Evolutionary conservation across 306 rosid genomes (phyloP).

Genomic region (Prunus davidiana): DNA sequence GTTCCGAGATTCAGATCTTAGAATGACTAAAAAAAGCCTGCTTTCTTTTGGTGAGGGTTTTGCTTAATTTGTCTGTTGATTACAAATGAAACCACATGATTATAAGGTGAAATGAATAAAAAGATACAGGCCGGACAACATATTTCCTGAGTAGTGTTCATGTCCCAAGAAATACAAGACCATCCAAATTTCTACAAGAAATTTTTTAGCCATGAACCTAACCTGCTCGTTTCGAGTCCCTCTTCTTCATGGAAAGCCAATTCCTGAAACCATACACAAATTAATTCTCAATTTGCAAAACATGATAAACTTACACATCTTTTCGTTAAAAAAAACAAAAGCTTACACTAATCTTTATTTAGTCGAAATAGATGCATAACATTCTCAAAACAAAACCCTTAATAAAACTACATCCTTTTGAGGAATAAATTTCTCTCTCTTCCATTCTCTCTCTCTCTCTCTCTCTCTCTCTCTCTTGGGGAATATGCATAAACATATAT

Average conservation of each 20-base stretch:
- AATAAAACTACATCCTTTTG: not conserved
- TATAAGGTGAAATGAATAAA: not conserved
- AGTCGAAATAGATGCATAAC: not conserved
- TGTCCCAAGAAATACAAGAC: not conserved
- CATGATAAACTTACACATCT: not conserved
- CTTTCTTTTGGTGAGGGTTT: not conserved
- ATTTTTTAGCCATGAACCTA: slow-evolving; percentile 17
- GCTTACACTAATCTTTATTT: not conserved
- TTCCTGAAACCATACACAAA: slow-evolving; percentile 54
- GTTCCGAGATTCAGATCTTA: not conserved
- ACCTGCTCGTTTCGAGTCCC: slow-evolving; percentile 90
- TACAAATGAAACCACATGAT: not conserved
- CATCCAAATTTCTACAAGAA: not conserved
- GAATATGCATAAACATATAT: no score
- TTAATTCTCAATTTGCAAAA: slow-evolving; percentile 18
- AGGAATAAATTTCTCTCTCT: not conserved
- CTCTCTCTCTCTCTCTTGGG: no score
- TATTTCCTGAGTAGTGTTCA: not conserved
- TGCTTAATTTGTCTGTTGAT: not conserved
- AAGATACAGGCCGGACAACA: not conserved
- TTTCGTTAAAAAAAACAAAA: not conserved
- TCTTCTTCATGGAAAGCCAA: slow-evolving; percentile 93
- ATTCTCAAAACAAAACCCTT: not conserved
- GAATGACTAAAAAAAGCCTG: not conserved
- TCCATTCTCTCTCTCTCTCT: no score